Percentiles rank a stretch among this genome's conserved stretches.
Conservation (phyloP, 768 basidiomycete genomes). For the Boletus sp. region DNA sequence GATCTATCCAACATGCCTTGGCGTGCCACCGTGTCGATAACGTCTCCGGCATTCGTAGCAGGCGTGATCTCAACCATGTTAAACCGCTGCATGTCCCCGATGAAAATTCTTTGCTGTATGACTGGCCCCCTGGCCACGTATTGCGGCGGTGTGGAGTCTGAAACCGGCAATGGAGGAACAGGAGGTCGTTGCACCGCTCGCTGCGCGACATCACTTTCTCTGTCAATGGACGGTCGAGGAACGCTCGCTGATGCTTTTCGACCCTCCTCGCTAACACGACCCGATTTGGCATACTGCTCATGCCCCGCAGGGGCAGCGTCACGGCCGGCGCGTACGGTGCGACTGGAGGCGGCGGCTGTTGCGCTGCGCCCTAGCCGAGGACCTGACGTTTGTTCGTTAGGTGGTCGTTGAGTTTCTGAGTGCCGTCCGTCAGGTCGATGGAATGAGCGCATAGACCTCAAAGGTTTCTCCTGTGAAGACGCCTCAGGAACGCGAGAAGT, state of each 20-base stretch:
- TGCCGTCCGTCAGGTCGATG: constrained; percentile 44
- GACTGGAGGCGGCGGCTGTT: constrained; percentile 28
- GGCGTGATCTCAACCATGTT: constrained; percentile 70
- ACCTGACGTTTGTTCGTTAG: constrained; percentile 28
- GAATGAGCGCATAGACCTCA: constrained; percentile 62
- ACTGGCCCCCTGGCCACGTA: constrained; percentile 29
- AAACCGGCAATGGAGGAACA: constrained; percentile 37
- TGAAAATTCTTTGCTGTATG: constrained; percentile 71
- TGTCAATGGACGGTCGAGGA: constrained; percentile 25
- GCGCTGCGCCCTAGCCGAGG: constrained; percentile 36
- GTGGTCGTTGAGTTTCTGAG: constrained; percentile 35
- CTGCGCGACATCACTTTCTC: constrained; percentile 22
- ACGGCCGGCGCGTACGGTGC: constrained; percentile 14
- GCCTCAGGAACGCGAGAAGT: constrained; percentile 19
- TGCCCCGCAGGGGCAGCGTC: constrained; percentile 10
- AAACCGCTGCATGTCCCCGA: constrained; percentile 74
- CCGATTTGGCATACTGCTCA: constrained; percentile 19
- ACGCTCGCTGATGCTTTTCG: constrained; percentile 19
- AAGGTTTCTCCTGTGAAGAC: constrained; percentile 22
- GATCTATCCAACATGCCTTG: constrained; percentile 64
- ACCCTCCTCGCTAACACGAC: constrained; percentile 29
- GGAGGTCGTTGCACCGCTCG: constrained; percentile 34
- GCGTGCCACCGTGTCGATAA: constrained; percentile 61
- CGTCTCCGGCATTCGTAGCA: constrained; percentile 68
- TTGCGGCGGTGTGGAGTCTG: constrained; percentile 36